Evolutionary conservation across 306 rosid genomes (phyloP).

Genomic region (Trifolium fragiferum): DNA sequence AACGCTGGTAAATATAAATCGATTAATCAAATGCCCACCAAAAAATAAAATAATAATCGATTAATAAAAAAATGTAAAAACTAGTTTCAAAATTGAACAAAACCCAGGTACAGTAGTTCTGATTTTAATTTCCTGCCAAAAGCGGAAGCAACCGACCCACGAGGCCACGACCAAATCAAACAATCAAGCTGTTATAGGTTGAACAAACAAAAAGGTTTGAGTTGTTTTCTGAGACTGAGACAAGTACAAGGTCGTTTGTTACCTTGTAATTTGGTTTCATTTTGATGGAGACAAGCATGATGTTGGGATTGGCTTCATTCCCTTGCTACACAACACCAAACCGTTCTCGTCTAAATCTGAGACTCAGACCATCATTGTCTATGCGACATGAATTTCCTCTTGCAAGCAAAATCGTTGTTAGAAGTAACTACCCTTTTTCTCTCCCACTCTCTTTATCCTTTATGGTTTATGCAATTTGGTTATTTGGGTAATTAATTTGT

Average conservation of each 20-base stretch:
- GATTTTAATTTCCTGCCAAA: neutral
- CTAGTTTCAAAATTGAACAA: no score
- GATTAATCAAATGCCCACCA: no score
- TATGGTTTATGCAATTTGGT: neutral
- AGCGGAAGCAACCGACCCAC: neutral
- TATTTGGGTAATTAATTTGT: slow-evolving; percentile 8
- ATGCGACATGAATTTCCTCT: slow-evolving; percentile 65
- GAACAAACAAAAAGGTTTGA: neutral
- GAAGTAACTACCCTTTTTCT: slow-evolving; percentile 51
- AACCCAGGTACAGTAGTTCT: no score
- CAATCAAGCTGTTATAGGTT: neutral
- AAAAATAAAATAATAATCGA: no score
- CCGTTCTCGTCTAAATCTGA: slow-evolving; percentile 48
- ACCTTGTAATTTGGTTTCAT: neutral
- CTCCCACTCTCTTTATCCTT: neutral
- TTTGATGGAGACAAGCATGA: slow-evolving; percentile 26
- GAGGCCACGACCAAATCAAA: neutral
- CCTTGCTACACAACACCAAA: slow-evolving; percentile 34
- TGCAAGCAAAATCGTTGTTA: slow-evolving; percentile 74
- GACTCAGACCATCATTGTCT: slow-evolving; percentile 46
- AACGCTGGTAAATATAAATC: no score
- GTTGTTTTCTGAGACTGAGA: neutral
- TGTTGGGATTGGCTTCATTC: slow-evolving; percentile 45
- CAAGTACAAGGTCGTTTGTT: neutral
- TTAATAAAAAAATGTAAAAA: no score